Conservation (phyloP, 2,329 filamentous ascomycete genomes). For the Daldinia sp. region DNA sequence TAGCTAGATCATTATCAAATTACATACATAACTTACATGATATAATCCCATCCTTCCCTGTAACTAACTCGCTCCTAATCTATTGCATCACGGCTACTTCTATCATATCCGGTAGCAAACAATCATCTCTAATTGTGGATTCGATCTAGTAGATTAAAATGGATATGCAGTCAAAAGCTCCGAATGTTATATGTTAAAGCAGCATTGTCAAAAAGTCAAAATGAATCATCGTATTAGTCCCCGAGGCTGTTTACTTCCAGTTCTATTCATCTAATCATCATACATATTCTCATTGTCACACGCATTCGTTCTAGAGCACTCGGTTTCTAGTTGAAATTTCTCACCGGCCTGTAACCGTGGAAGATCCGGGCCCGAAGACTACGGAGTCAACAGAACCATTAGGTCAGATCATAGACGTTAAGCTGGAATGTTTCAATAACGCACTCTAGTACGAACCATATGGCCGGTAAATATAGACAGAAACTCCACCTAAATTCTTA, state of each 20-base stretch:
- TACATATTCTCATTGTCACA: neutral
- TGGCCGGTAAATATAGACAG: conserved; percentile 14
- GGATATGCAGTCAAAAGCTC: conserved; percentile 2
- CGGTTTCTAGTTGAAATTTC: neutral
- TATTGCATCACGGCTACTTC: neutral
- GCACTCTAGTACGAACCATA: conserved; percentile 24
- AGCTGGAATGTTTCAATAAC: neutral
- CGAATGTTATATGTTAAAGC: conserved; percentile 15
- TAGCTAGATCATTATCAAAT: neutral
- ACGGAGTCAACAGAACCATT: neutral
- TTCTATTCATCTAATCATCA: neutral
- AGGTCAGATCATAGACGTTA: conserved; percentile 3
- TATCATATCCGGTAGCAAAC: conserved; percentile 8
- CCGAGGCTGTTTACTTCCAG: neutral
- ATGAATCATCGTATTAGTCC: neutral
- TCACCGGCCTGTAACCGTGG: neutral
- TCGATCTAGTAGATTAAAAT: neutral
- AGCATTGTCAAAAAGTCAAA: conserved; percentile 1
- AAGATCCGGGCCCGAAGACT: neutral
- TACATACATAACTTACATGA: neutral
- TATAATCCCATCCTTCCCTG: neutral
- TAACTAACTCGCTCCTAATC: neutral
- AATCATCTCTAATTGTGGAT: conserved; percentile 2
- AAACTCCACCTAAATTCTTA: neutral
- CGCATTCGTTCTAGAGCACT: neutral